Evolutionary conservation across 1,284 basidiomycete species (phyloP), one percentile per base, ranked within the genome.

Genomic region (Heterobasidion parviporum): DNA sequence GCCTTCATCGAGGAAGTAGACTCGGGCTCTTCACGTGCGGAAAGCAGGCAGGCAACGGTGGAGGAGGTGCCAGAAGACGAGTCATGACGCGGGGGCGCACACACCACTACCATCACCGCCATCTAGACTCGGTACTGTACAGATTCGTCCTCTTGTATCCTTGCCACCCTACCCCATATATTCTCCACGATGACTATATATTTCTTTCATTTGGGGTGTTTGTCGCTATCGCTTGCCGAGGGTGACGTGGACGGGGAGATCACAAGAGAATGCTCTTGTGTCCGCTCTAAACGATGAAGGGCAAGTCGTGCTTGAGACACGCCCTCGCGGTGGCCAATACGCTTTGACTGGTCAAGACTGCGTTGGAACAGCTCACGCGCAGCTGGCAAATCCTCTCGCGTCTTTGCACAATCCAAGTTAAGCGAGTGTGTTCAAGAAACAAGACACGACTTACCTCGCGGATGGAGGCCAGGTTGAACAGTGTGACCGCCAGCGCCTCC

Each of bases 381-480:
- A 9, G 68, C 67, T 0, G 67, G 61, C 0, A 67, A 57, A 59
- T 85, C 80, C 2, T 74, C 74, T 12, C 74, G 71, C 72, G 84
- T 77, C 83, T 86, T 56, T 16, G 55, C 32, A 32, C 18, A 43
- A 48, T 55, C 16, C 54, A 47, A 16, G 10, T 18, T 26, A 16
- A 36, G 26, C 20, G 10, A n/a, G 9, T 49, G 44, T 8, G 6
- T 6, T 36, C 33, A 44, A 33, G 36, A 8, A 34, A 48, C 38
- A 33, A 14, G 18, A 20, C 8, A 35, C 45, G 46, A 48, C 53
- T 2, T 36, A 76, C 78, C 70, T 80, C 78, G 0, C 72, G 70
- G 50, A 79, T 60, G 32, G 72, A 69, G 3, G 78, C 87, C 38
- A 85, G 68, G 59, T 88, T 89, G 64, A 80, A 88, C 18, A 87